phyloP scores from a whole-genome alignment of 441 rosid species.

The Arabidopsis lyrata region DNA sequence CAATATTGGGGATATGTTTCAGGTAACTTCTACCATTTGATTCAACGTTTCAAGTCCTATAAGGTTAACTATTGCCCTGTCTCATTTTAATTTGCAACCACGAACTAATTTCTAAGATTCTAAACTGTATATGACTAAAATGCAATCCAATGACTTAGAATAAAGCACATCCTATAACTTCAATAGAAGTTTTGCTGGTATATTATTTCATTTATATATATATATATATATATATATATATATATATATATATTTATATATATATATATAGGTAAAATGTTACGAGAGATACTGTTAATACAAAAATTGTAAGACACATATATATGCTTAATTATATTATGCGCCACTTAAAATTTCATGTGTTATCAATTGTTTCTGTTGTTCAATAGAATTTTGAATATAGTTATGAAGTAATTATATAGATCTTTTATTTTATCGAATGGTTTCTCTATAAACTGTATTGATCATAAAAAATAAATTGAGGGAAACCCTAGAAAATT shows the following conservation, averaged over 20 bases:
- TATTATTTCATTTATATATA: neutral
- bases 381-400: too few relatives aligned
- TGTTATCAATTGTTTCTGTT: neutral
- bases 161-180: neutral
- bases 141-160: neutral
- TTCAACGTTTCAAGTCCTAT: neutral
- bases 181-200: neutral
- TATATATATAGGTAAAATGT: neutral
- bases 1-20: conserved; percentile 70
- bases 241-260: too few relatives aligned
- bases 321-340: neutral
- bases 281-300: neutral
- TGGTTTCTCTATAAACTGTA: neutral
- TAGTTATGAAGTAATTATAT: too few relatives aligned
- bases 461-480: too few relatives aligned
- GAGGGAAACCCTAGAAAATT: conserved; percentile 17
- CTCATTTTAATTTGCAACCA: neutral
- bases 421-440: neutral
- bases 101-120: neutral
- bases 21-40: conserved; percentile 46
- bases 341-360: neutral
- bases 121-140: neutral
- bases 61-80: neutral
- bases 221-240: neutral
- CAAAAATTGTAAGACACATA: neutral